Evolutionary conservation across 495 filamentous ascomycete species (phyloP).

Genomic region (Penicillium herquei): DNA sequence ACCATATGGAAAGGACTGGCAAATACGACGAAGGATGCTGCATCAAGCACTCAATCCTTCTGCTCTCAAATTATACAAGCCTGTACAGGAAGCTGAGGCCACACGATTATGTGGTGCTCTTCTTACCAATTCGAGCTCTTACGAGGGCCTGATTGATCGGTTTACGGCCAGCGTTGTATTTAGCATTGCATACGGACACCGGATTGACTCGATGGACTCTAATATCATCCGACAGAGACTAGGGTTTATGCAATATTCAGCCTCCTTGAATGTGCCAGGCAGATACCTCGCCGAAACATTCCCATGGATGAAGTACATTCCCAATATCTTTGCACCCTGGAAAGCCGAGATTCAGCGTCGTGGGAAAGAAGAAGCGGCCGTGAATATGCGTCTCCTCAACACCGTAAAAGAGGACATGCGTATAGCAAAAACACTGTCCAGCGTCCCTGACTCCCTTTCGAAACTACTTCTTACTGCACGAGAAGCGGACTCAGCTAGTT

Average conservation of each 20-base stretch:
- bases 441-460: conserved; percentile 19
- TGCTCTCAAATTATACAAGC: conserved; percentile 49
- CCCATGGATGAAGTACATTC: conserved; percentile 26
- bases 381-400: conserved; percentile 12
- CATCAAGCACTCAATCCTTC: conserved; percentile 43
- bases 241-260: conserved; percentile 19
- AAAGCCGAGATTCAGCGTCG: conserved; percentile 22
- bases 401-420: conserved; percentile 10
- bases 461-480: conserved; percentile 36
- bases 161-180: conserved; percentile 28
- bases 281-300: conserved; percentile 25
- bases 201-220: conserved; percentile 23
- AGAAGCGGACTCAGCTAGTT: conserved; percentile 32
- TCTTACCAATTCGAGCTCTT: conserved; percentile 18
- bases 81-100: conserved; percentile 41
- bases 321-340: conserved; percentile 26
- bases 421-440: conserved; percentile 6
- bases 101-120: conserved; percentile 30
- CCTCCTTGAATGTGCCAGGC: conserved; percentile 20
- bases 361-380: conserved; percentile 13
- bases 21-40: conserved; percentile 35
- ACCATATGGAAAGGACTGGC: conserved; percentile 47
- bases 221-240: conserved; percentile 19
- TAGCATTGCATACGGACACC: conserved; percentile 28
- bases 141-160: conserved; percentile 21